phyloP scores from a whole-genome alignment of 1,284 basidiomycete species.

The Chalciporus sp. region DNA sequence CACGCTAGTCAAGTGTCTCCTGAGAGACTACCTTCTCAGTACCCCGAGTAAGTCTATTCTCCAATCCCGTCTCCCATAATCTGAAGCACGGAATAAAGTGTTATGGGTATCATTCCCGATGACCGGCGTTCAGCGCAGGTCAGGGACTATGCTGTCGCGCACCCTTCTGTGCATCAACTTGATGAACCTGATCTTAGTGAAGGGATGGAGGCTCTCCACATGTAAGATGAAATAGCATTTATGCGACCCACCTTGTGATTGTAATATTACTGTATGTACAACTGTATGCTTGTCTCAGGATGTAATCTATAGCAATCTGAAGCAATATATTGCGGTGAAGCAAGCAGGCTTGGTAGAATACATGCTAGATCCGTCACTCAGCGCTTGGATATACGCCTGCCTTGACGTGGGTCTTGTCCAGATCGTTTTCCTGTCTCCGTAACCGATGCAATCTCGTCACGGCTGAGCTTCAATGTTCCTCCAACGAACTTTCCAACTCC shows the following conservation, averaged over 20 bases:
- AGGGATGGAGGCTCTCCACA: conserved; percentile 26
- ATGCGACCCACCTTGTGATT: conserved; percentile 2
- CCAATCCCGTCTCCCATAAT: background rate
- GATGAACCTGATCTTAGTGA: conserved; percentile 27
- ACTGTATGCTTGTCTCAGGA: conserved; percentile 3
- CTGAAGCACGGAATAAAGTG: conserved; percentile 13
- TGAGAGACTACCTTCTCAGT: conserved; percentile 18
- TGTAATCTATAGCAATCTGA: conserved; percentile 5
- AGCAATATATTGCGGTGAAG: background rate
- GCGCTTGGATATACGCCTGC: conserved; percentile 19
- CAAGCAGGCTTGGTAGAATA: background rate
- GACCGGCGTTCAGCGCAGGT: conserved; percentile 25
- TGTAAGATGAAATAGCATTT: conserved; percentile 18
- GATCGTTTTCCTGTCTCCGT: conserved; percentile 31
- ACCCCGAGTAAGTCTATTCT: conserved; percentile 21
- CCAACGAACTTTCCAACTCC: conserved; percentile 75
- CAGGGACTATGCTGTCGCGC: conserved; percentile 25
- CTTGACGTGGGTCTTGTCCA: conserved; percentile 14
- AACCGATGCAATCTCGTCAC: conserved; percentile 55
- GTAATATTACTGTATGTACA: background rate
- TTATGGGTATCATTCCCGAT: conserved; percentile 24
- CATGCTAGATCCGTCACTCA: conserved; percentile 1
- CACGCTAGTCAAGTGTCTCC: conserved; percentile 23
- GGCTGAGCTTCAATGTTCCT: conserved; percentile 65
- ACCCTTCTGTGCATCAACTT: conserved; percentile 16